Evolutionary conservation across 768 basidiomycete species (phyloP), one percentile per base, ranked within the genome.

Genomic region (Lentinus brumalis): DNA sequence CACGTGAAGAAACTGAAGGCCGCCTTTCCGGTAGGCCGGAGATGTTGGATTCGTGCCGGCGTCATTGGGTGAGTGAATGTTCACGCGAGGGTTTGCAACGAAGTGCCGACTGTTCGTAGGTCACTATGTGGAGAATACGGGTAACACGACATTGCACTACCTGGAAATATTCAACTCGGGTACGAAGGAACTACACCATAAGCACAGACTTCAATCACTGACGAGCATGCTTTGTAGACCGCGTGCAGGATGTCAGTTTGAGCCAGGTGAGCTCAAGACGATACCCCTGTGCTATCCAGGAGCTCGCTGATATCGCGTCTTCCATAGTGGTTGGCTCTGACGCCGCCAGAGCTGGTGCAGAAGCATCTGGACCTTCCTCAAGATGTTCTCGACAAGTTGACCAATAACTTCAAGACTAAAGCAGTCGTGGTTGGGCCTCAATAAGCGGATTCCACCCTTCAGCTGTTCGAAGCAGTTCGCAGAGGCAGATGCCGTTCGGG

Each of bases 121-220:
- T 2, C 88, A 89, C 66, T 88, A 87, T 65, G 76, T 89, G 30
- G 86, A 88, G 68, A 87, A 88, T 68, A 84, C 79, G 1, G 86
- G 86, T 14, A 82, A 86, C 62, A 78, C 79, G 1, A 81, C 86
- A 0, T 68, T 88, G 29, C 76, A 74, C 59, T 84, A 82, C 67
- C 74, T 89, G 8, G 86, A 89, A 67, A 80, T 89, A 14, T 84
- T 87, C 69, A 64, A 64, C 46, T 53, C 66, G n/a, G 62, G 62
- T 63, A 32, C 6, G 53, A n/a, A n/a, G n/a, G n/a, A n/a, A n/a
- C n/a, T n/a, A n/a, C n/a, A n/a, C n/a, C n/a, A n/a, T n/a, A n/a
- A n/a, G n/a, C n/a, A n/a, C n/a, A n/a, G n/a, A n/a, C n/a, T n/a
- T n/a, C n/a, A n/a, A 10, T 52, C 2, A 6, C 16, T 50, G 29